Base-by-base conservation (phyloP, 2,329 filamentous ascomycete species). In the Zarea fungicola region DNA sequence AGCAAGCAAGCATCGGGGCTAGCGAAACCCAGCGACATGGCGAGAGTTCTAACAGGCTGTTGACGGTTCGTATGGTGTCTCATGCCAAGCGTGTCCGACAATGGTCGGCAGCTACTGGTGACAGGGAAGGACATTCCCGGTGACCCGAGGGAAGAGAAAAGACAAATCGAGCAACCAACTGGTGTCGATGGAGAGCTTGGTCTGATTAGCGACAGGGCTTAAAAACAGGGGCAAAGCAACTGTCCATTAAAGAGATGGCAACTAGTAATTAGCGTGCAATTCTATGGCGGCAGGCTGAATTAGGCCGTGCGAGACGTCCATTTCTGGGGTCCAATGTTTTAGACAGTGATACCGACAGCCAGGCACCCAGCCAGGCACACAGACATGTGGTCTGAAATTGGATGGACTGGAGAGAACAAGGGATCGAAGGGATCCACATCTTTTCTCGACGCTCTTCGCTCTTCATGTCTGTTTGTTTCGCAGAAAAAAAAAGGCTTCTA, bases 81-180 rank as follows among this genome's bases (percentile, higher is more conserved):
- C 28, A 42, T 14, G 40, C 28, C 40, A 42, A 23, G 19, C 9
- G 6, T 7, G 28, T 8, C 44, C 44, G 44, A 47, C 28, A 34
- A 41, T 47, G 28, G 36, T 47, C 44, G 44, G 44, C n/a, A 18
- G 41, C 9, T 18, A 34, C 13, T 4, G 31, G 31, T 19, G 34
- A 21, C n/a, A 18, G 23, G 3, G 37, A n/a, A 42, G 40, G 43
- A 23, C 26, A 47, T 47, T 39, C 34, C 34, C 44, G 35, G 6
- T 8, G 44, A 19, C 9, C 26, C 28, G 44, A 41, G 44, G 36
- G 36, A 47, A 47, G 44, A 41, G 44, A 47, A 40, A 41, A 47
- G 44, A 40, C 44, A 28, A 18, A 16, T 34, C 19, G n/a, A 14
- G 31, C 31, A 34, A 13, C n/a, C 31, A 8, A 34, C 14, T 34